These are phyloP conservation scores for Curvularia lunata DNA, from an alignment of 2,329 filamentous ascomycete species.

Conservation along the genomic window DNA sequence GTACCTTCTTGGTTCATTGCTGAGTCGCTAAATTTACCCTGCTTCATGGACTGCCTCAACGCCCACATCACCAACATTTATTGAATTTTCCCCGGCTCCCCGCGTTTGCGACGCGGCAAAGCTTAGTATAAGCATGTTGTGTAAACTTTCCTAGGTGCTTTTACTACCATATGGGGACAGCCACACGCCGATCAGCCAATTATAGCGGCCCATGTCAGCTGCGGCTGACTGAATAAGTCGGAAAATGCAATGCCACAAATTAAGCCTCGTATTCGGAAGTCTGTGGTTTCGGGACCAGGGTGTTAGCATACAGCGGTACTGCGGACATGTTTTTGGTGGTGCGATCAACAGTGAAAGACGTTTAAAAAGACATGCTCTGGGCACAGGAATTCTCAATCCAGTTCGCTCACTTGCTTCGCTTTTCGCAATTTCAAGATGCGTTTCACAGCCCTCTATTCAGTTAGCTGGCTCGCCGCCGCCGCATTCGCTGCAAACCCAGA, in stretches of 20 bases:
- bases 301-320: neutral
- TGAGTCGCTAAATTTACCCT: neutral
- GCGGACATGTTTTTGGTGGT: neutral
- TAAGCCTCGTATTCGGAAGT: conserved; percentile 10
- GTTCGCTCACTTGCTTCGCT: neutral
- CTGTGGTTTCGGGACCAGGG: neutral
- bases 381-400: neutral
- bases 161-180: conserved; percentile 3
- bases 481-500: neutral
- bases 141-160: conserved; percentile 5
- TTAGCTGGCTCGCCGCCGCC: conserved; percentile 4
- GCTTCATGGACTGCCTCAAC: neutral
- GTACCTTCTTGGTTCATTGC: neutral
- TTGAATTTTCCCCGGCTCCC: conserved; percentile 8
- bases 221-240: conserved; percentile 7
- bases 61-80: neutral
- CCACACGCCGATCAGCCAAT: conserved; percentile 8
- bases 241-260: conserved; percentile 6
- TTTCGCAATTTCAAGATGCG: conserved; percentile 14
- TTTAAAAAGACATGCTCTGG: neutral
- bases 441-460: conserved; percentile 5
- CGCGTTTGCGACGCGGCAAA: conserved; percentile 7
- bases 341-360: neutral
- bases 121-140: neutral
- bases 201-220: conserved; percentile 3